Conservation (phyloP, 306 rosid species). For the Parietaria judaica region DNA sequence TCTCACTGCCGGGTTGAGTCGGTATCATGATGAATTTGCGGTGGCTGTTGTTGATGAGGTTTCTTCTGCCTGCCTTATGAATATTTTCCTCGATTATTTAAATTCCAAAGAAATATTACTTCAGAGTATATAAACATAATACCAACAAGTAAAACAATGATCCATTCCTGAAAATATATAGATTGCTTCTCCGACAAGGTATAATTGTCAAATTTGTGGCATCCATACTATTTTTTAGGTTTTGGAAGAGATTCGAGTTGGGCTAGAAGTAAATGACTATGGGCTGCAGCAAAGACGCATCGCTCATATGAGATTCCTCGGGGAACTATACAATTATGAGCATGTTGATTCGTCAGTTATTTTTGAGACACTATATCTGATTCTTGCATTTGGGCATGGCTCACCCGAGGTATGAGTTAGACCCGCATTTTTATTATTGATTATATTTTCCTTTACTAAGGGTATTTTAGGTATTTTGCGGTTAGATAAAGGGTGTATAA, state of each 20-base stretch:
- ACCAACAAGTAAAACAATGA: too few species aligned
- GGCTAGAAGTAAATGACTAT: constrained; percentile 85
- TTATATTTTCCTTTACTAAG: background rate
- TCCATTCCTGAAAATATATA: too few species aligned
- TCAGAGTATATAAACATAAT: too few species aligned
- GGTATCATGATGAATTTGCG: constrained; percentile 93
- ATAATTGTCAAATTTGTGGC: constrained; percentile 8
- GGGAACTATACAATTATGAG: constrained; percentile 95
- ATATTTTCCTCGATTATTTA: constrained; percentile 1
- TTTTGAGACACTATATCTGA: constrained; percentile 85
- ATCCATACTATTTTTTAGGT: constrained; percentile 47
- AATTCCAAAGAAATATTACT: too few species aligned
- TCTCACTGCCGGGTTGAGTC: constrained; percentile 96
- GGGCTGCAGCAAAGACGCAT: constrained; percentile 96
- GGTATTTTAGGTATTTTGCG: background rate
- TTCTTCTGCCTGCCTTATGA: constrained; percentile 11
- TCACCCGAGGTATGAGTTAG: constrained; percentile 61
- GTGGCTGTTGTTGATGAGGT: constrained; percentile 99
- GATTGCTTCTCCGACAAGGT: background rate
- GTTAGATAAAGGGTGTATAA: background rate
- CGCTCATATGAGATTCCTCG: constrained; percentile 92
- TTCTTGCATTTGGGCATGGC: constrained; percentile 76
- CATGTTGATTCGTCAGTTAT: constrained; percentile 96
- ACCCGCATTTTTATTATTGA: background rate
- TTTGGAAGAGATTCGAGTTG: constrained; percentile 95